Base-by-base conservation (phyloP, 2,329 filamentous ascomycete species). In the Raffaelea albimanens region DNA sequence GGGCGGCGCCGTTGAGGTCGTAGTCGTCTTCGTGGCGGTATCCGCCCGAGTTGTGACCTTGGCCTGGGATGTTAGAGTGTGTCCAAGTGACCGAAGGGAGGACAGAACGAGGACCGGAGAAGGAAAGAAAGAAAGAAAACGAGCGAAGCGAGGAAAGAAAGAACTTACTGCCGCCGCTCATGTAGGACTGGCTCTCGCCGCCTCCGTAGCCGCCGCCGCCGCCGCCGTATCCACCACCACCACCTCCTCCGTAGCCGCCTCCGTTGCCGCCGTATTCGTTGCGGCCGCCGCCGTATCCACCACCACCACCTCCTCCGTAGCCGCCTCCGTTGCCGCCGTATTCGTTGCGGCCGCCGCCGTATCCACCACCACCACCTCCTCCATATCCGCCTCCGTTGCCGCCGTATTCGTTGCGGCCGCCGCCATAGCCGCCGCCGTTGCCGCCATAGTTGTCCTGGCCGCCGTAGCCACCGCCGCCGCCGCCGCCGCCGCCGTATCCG, bases 1-100 rank as follows among this genome's bases (percentile, higher is more conserved):
- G 63, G 47, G 72, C 69, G 5, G 73, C 72, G 19, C 65, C 65
- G 33, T 63, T 60, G 51, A 75, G 63, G 56, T 76, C 72, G 48
- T 75, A 67, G 56, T 72, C 67, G 52, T 69, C 62, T 48, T 63
- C 61, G 55, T 64, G 63, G 38, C 61, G 52, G 47, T 67, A 60
- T 33, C 63, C 62, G 33, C 62, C 20, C 43, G 18, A 20, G 22
- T 13, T 44, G 31, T 34, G 31, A 53, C 55, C 29, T 51, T 53
- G 51, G 7, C 54, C n/a, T n/a, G n/a, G n/a, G n/a, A n/a, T n/a
- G n/a, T n/a, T n/a, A n/a, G n/a, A n/a, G n/a, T n/a, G n/a, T n/a
- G n/a, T n/a, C n/a, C n/a, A n/a, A n/a, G n/a, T n/a, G n/a, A n/a
- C n/a, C n/a, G n/a, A n/a, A n/a, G n/a, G n/a, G n/a, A n/a, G n/a